Percentiles rank a stretch among this genome's conserved stretches.
Evolutionary conservation across 2,329 filamentous ascomycete species (phyloP).

Genomic region (Biscogniauxia mediterranea): DNA sequence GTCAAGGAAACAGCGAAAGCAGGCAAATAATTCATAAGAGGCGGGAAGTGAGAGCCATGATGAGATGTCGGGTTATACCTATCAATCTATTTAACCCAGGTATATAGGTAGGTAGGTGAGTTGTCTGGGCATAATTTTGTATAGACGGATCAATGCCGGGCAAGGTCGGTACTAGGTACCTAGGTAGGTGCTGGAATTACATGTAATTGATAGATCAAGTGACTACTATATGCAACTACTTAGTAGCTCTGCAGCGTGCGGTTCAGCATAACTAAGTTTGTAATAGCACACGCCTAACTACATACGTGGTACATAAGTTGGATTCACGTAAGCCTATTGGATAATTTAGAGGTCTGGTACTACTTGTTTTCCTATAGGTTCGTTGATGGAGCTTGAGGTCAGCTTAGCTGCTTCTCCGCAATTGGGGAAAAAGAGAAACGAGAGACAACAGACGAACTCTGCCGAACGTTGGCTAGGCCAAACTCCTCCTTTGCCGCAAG

Average conservation of each 20-base stretch:
- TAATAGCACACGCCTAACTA: background rate
- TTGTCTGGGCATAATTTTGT: too few relatives aligned
- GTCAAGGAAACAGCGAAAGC: conserved; percentile 32
- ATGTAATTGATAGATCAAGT: too few relatives aligned
- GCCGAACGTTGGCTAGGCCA: background rate
- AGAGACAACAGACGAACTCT: background rate
- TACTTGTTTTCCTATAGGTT: too few relatives aligned
- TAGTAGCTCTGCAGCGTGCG: background rate
- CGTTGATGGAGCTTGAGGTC: background rate
- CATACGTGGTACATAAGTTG: too few relatives aligned
- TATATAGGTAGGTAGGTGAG: background rate
- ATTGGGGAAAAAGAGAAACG: background rate
- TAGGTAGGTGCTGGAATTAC: too few relatives aligned
- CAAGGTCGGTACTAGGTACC: too few relatives aligned
- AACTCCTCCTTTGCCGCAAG: background rate
- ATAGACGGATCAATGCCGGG: too few relatives aligned
- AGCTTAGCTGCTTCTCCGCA: background rate
- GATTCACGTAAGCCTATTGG: background rate
- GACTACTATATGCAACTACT: background rate
- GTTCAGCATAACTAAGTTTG: background rate
- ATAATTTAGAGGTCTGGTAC: background rate
- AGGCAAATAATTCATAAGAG: conserved; percentile 19
- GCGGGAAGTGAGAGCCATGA: background rate
- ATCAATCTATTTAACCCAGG: background rate
- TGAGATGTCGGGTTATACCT: background rate